phyloP scores from a whole-genome alignment of 805 yeast species.

The Nakazawaea ernobii region DNA sequence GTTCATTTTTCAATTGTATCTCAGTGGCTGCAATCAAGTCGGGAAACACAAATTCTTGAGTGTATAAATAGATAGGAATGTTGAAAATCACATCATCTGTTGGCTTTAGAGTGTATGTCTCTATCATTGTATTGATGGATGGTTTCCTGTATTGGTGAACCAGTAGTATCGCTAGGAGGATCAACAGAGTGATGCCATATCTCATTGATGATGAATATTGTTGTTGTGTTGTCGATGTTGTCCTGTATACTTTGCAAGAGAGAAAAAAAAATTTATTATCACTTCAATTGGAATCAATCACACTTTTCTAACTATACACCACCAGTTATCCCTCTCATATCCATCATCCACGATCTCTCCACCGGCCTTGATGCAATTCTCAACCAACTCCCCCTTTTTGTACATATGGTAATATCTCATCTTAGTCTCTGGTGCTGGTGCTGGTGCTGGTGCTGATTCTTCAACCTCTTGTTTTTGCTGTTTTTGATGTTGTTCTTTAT shows the following conservation, averaged over 20 bases:
- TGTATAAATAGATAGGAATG: constrained; percentile 36
- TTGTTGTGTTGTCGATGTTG: too few relatives aligned
- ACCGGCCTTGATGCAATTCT: constrained; percentile 68
- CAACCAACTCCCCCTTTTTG: constrained; percentile 73
- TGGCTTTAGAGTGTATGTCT: constrained; percentile 26
- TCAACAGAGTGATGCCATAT: neutral
- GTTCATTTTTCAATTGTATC: constrained; percentile 36
- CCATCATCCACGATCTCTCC: constrained; percentile 64
- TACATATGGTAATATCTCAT: constrained; percentile 89
- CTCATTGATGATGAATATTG: neutral
- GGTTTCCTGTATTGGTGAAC: neutral
- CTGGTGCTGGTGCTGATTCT: constrained; percentile 15
- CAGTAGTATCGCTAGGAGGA: neutral
- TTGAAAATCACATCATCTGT: constrained; percentile 35
- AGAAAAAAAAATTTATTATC: too few relatives aligned
- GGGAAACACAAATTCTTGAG: constrained; percentile 50
- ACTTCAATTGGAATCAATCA: too few relatives aligned
- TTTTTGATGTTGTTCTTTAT: constrained; percentile 24
- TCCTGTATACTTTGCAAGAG: too few relatives aligned
- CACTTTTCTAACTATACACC: constrained; percentile 47
- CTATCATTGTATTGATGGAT: neutral
- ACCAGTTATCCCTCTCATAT: constrained; percentile 95
- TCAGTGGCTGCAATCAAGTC: constrained; percentile 58
- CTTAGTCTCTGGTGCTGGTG: constrained; percentile 40
- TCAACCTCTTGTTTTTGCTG: constrained; percentile 19